Evolutionary conservation across 805 yeast species (phyloP).

Genomic region (Saccharomycopsis schoenii): DNA sequence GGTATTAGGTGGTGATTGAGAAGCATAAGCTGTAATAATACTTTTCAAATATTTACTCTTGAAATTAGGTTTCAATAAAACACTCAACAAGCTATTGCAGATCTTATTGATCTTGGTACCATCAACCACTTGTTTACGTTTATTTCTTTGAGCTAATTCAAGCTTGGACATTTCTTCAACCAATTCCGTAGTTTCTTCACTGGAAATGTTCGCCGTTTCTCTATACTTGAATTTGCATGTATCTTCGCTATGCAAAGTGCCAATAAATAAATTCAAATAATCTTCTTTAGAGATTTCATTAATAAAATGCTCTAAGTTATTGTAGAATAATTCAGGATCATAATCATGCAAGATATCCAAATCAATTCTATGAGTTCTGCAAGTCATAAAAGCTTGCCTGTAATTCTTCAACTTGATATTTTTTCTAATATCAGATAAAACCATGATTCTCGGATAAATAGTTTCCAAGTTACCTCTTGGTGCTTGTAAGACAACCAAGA

Average conservation of each 20-base stretch:
- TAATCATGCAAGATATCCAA: slow-evolving; percentile 85
- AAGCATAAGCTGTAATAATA: slow-evolving; percentile 83
- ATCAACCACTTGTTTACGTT: slow-evolving; percentile 12
- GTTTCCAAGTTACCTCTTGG: slow-evolving; percentile 96
- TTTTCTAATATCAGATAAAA: slow-evolving; percentile 69
- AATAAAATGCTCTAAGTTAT: slow-evolving; percentile 57
- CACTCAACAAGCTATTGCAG: slow-evolving; percentile 58
- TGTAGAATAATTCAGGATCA: slow-evolving; percentile 57
- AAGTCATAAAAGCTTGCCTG: slow-evolving; percentile 64
- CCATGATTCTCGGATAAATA: slow-evolving; percentile 86
- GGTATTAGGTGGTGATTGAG: slow-evolving; percentile 81
- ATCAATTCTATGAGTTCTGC: slow-evolving; percentile 88
- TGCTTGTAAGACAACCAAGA: slow-evolving; percentile 81
- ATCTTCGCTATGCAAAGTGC: slow-evolving; percentile 79
- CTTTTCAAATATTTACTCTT: slow-evolving; percentile 58
- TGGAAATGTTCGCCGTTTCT: slow-evolving; percentile 43
- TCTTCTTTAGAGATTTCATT: slow-evolving; percentile 62
- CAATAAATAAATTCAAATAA: slow-evolving; percentile 75
- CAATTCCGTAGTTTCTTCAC: not conserved
- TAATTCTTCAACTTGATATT: slow-evolving; percentile 51
- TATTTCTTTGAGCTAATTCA: slow-evolving; percentile 23
- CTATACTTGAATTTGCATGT: slow-evolving; percentile 72
- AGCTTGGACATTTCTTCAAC: slow-evolving; percentile 23
- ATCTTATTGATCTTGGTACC: slow-evolving; percentile 58
- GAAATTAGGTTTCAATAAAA: slow-evolving; percentile 38